A percentile compares a stretch with the other conserved stretches of the same genome.
Evolutionary conservation across 257 asterid genomes (phyloP).

Genomic region (Solanum clarkiae): DNA sequence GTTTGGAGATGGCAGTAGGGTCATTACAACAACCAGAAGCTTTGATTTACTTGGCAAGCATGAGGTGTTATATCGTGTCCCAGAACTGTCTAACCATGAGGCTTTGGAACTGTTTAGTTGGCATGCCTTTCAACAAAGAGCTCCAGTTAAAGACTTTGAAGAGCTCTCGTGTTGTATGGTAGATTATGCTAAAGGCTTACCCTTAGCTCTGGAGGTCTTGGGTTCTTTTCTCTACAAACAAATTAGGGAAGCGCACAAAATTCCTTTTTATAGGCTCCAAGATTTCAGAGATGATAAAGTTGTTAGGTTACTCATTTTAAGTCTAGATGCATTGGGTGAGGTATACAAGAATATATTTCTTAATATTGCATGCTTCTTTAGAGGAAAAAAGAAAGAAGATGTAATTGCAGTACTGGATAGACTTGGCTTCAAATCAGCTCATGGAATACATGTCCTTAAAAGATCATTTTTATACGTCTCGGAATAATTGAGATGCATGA

Average conservation of each 20-base stretch:
- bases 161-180: background rate
- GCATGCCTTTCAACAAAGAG: background rate
- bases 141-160: background rate
- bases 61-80: background rate
- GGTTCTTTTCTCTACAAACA: background rate
- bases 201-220: background rate
- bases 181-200: background rate
- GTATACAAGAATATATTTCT: background rate
- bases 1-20: conserved; percentile 1
- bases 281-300: background rate
- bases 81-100: background rate
- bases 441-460: background rate
- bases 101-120: background rate
- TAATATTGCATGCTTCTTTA: background rate
- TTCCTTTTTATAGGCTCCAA: background rate
- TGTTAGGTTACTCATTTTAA: background rate
- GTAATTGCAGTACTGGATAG: background rate
- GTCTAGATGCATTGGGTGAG: background rate
- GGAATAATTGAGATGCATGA: background rate
- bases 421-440: background rate
- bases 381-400: background rate
- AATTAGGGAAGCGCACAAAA: background rate
- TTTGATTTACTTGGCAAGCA: background rate
- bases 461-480: background rate
- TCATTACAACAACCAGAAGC: background rate